A percentile compares a stretch with the other conserved stretches of the same genome.
phyloP scores from a whole-genome alignment of 1,139 yeast genomes.

The Tardiomyces blankii region DNA sequence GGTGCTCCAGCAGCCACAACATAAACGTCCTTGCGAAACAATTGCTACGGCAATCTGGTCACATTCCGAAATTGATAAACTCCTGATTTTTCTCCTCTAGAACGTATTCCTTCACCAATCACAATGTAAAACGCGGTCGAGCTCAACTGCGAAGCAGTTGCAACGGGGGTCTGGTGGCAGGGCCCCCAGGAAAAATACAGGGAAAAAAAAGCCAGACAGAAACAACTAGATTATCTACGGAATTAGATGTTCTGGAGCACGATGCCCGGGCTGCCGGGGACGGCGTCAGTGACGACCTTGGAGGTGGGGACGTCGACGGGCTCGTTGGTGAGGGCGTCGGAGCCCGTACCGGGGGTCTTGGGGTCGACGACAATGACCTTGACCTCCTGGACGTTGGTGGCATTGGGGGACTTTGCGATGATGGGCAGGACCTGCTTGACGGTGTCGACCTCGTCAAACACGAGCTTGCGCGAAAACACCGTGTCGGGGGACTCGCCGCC shows the following conservation, averaged over 20 bases:
- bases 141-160: no score
- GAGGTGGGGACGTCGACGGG: slow-evolving; percentile 53
- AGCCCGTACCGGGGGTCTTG: slow-evolving; percentile 51
- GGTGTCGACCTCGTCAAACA: slow-evolving; percentile 65
- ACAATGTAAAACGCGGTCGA: no score
- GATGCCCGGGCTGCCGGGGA: slow-evolving; percentile 92
- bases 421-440: slow-evolving; percentile 41
- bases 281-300: slow-evolving; percentile 70
- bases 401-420: slow-evolving; percentile 56
- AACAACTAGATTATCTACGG: background rate
- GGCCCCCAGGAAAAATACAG: no score
- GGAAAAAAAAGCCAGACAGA: no score
- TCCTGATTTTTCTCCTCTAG: no score
- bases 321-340: slow-evolving; percentile 57
- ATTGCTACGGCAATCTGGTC: no score
- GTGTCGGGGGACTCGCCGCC: slow-evolving; percentile 45
- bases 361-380: slow-evolving; percentile 45
- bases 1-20: no score
- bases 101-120: no score
- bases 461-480: slow-evolving; percentile 80
- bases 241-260: slow-evolving; percentile 43
- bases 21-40: no score
- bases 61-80: no score
- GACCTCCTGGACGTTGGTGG: slow-evolving; percentile 45
- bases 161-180: no score